These are phyloP conservation scores for Lactarius deliciosus DNA, from an alignment of 768 basidiomycete species.

Conservation along the genomic window DNA sequence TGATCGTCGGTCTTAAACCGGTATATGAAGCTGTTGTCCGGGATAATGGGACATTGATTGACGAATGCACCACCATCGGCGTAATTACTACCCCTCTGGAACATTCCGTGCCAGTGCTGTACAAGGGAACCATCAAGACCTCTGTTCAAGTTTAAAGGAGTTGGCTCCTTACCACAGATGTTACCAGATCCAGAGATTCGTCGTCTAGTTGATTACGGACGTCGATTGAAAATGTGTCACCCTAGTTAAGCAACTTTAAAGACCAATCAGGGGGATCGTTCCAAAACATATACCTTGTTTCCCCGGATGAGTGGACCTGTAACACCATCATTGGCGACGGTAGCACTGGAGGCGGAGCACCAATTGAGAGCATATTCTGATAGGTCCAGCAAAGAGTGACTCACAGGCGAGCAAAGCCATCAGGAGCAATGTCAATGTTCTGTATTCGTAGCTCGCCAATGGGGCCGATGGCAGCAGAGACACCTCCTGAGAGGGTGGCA, in stretches of 20 bases:
- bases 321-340: constrained; percentile 39
- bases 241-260: constrained; percentile 35
- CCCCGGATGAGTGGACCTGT: constrained; percentile 31
- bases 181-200: constrained; percentile 45
- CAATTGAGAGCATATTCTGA: background rate
- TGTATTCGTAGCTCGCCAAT: constrained; percentile 28
- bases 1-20: constrained; percentile 38
- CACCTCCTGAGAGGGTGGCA: constrained; percentile 9
- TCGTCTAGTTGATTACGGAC: constrained; percentile 46
- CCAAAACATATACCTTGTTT: too few species aligned
- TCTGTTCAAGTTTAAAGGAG: background rate
- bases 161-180: constrained; percentile 43
- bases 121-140: background rate
- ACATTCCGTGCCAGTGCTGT: constrained; percentile 58
- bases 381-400: background rate
- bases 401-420: constrained; percentile 29
- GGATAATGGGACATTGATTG: constrained; percentile 48
- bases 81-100: constrained; percentile 43
- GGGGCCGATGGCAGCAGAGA: constrained; percentile 30
- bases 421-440: constrained; percentile 27
- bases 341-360: constrained; percentile 35
- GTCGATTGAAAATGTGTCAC: constrained; percentile 42
- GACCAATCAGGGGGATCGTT: too few species aligned
- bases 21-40: constrained; percentile 44
- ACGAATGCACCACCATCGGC: constrained; percentile 45